Percentiles rank a stretch among this genome's conserved stretches.
Evolutionary conservation across 75 land plant genomes (phyloP).

Genomic region (Cryptomeria japonica): DNA sequence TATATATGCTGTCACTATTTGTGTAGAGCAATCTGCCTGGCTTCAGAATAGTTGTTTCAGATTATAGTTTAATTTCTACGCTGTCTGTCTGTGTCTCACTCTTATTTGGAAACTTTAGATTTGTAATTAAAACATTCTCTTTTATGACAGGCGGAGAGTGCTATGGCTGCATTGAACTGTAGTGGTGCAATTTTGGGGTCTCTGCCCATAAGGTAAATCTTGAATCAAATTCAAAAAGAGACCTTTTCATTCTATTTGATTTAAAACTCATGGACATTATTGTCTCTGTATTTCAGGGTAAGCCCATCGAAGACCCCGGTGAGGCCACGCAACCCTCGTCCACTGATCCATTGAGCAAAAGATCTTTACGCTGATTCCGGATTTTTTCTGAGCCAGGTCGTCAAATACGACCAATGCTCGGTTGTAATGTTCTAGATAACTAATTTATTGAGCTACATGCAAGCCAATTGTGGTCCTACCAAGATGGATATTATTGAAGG

Average conservation of each 20-base stretch:
- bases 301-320: slow-evolving; percentile 96
- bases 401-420: slow-evolving; percentile 14
- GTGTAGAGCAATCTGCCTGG: background rate
- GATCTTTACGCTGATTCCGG: background rate
- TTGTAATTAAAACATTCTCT: background rate
- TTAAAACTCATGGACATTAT: background rate
- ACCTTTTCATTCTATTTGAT: background rate
- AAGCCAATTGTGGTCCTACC: background rate
- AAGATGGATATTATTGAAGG: slow-evolving; percentile 3
- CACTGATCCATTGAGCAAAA: slow-evolving; percentile 26
- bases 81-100: background rate
- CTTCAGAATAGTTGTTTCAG: background rate
- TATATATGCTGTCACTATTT: background rate
- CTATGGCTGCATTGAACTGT: slow-evolving; percentile 91
- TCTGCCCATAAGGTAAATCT: slow-evolving; percentile 75
- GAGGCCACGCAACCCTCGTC: slow-evolving; percentile 80
- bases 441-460: background rate
- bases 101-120: background rate
- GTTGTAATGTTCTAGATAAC: slow-evolving; percentile 5
- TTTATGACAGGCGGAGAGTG: slow-evolving; percentile 85
- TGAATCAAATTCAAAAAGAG: background rate
- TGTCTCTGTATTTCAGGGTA: slow-evolving; percentile 49
- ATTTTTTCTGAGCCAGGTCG: slow-evolving; percentile 7
- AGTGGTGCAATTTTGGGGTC: slow-evolving; percentile 91
- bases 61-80: background rate